Percentiles rank a stretch among this genome's conserved stretches.
phyloP scores from a whole-genome alignment of 2,329 filamentous ascomycete genomes.

The Teratosphaeria nubilosa region DNA sequence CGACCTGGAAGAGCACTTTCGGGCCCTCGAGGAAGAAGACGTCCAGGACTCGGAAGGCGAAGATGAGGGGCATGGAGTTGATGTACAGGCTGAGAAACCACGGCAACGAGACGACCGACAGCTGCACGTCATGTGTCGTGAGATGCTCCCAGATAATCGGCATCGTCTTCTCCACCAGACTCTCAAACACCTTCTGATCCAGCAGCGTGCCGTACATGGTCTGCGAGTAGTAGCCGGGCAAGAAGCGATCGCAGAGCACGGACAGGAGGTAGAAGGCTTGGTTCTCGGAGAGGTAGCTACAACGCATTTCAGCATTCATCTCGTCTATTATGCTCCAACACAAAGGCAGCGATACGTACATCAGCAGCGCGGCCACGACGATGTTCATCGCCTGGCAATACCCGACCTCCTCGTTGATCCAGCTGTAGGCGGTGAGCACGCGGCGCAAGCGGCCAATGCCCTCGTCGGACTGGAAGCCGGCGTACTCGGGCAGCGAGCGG shows the following conservation, averaged over 20 bases:
- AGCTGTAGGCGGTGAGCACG: conserved; percentile 94
- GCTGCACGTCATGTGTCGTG: conserved; percentile 91
- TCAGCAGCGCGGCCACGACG: conserved; percentile 90
- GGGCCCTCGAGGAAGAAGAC: conserved; percentile 98
- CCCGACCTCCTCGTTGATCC: conserved; percentile 88
- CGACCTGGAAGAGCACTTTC: conserved; percentile 94
- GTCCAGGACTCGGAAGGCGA: conserved; percentile 90
- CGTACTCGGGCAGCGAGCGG: conserved; percentile 90
- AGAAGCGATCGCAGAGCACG: conserved; percentile 78
- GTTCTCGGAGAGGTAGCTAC: conserved; percentile 82
- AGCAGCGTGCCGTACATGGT: conserved; percentile 98
- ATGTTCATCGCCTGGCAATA: conserved; percentile 99
- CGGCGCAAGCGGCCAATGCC: conserved; percentile 82
- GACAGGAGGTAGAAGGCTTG: conserved; percentile 95
- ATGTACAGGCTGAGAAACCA: conserved; percentile 98
- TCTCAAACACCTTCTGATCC: conserved; percentile 96
- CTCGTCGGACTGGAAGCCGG: conserved; percentile 92
- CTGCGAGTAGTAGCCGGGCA: conserved; percentile 94
- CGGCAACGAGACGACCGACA: conserved; percentile 91
- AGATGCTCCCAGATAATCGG: conserved; percentile 96
- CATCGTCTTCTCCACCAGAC: conserved; percentile 97
- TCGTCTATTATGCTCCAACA: not conserved
- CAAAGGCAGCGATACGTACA: conserved; percentile 40
- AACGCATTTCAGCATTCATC: not conserved
- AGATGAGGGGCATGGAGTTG: conserved; percentile 98